phyloP scores from a whole-genome alignment of 2,329 filamentous ascomycete genomes.

The Colletotrichum godetiae region DNA sequence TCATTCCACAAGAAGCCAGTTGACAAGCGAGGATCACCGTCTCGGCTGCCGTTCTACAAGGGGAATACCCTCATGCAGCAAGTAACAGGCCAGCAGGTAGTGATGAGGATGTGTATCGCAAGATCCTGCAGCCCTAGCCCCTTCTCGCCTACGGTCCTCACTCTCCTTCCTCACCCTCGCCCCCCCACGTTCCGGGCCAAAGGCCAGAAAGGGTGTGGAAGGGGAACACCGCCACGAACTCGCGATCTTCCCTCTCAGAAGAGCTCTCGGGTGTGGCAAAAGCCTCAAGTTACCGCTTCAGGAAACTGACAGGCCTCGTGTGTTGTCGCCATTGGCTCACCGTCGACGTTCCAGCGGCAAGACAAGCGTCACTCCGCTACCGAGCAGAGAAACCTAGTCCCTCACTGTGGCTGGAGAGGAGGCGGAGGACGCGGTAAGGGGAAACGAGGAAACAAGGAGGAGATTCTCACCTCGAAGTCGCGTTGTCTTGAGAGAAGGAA shows the following conservation, averaged over 20 bases:
- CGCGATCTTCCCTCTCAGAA: background rate
- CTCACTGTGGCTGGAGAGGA: conserved; percentile 25
- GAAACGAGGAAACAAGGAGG: background rate
- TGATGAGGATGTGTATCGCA: conserved; percentile 1
- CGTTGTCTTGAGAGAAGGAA: background rate
- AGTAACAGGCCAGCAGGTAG: background rate
- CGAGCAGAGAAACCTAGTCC: background rate
- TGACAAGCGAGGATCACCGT: conserved; percentile 7
- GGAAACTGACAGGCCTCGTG: conserved; percentile 26
- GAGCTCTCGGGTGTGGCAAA: conserved; percentile 21
- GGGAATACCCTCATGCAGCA: background rate
- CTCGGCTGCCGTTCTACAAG: background rate
- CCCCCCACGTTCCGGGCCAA: background rate
- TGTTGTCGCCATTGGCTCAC: conserved; percentile 33
- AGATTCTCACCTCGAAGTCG: background rate
- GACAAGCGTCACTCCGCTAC: conserved; percentile 14
- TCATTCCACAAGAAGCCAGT: background rate
- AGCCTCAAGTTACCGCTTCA: conserved; percentile 27
- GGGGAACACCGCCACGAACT: conserved; percentile 13
- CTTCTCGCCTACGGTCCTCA: background rate
- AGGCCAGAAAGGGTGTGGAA: background rate
- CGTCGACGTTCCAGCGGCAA: conserved; percentile 25
- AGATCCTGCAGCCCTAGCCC: conserved; percentile 15
- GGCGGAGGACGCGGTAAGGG: background rate
- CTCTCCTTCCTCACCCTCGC: background rate